Evolutionary conservation across 1,139 yeast genomes (phyloP).

Genomic region (Pneumocystis sp.): DNA sequence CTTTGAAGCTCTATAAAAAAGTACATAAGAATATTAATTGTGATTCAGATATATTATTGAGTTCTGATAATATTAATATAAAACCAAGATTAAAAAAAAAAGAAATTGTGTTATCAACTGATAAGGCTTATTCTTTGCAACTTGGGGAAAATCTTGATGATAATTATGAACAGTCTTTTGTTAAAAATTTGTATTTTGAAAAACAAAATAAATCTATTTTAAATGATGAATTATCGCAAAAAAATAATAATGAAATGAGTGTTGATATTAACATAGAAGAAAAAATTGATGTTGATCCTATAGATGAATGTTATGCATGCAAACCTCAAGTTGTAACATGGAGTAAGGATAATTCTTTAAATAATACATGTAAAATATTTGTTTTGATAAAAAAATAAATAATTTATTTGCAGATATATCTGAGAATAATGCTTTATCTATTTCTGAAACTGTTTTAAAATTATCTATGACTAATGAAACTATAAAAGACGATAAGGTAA

Average conservation of each 20-base stretch:
- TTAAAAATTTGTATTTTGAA: neutral
- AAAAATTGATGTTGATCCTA: neutral
- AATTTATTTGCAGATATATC: neutral
- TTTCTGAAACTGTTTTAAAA: neutral
- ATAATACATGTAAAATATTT: neutral
- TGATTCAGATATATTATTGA: neutral
- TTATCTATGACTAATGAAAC: neutral
- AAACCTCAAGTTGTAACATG: neutral
- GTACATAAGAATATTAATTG: neutral
- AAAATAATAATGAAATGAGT: neutral
- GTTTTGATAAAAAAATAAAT: neutral
- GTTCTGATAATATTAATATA: neutral
- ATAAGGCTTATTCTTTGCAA: neutral
- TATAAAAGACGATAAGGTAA: neutral
- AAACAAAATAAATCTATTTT: neutral
- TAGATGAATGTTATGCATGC: neutral
- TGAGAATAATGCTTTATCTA: neutral
- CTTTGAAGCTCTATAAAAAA: neutral
- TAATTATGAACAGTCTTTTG: neutral
- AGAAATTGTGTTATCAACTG: neutral
- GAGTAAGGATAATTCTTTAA: neutral
- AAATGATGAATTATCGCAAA: neutral
- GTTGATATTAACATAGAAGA: neutral
- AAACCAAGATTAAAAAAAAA: neutral
- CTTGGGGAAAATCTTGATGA: neutral